phyloP scores from a whole-genome alignment of 768 basidiomycete species.

The Artomyces pyxidatus region DNA sequence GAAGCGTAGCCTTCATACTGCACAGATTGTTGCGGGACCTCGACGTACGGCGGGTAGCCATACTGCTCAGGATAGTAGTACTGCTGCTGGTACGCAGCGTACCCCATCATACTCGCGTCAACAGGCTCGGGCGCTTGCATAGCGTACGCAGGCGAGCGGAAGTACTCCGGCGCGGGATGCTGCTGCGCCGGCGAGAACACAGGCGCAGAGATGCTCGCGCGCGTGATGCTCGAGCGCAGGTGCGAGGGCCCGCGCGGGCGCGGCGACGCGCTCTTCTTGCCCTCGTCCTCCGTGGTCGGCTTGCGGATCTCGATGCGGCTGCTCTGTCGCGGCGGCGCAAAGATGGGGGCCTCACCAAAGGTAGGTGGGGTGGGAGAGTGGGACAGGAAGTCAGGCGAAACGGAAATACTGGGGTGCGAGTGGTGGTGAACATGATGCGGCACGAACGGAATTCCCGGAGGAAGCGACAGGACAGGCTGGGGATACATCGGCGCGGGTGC shows the following conservation, averaged over 20 bases:
- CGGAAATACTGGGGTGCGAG: conserved; percentile 28
- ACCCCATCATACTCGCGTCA: conserved; percentile 40
- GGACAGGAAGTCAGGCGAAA: conserved; percentile 57
- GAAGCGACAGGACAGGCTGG: conserved; percentile 25
- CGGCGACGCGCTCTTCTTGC: conserved; percentile 19
- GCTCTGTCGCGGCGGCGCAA: conserved; percentile 64
- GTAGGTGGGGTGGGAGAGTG: conserved; percentile 52
- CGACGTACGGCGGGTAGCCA: conserved; percentile 58
- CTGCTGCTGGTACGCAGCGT: conserved; percentile 50
- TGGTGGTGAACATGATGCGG: conserved; percentile 58
- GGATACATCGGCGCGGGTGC: conserved; percentile 13
- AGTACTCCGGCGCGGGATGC: conserved; percentile 11
- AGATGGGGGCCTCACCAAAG: conserved; percentile 59
- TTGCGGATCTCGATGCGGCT: conserved; percentile 71
- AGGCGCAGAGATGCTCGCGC: conserved; percentile 5
- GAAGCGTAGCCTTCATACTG: conserved; percentile 60
- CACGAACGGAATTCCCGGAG: conserved; percentile 51
- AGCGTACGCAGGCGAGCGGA: conserved; percentile 13
- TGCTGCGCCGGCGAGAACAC: conserved; percentile 4
- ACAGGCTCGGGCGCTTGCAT: conserved; percentile 12
- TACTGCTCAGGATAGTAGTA: conserved; percentile 73
- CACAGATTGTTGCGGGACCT: conserved; percentile 55
- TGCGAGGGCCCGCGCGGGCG: conserved; percentile 27
- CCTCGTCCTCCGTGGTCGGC: conserved; percentile 30
- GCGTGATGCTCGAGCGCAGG: conserved; percentile 35